Conservation (phyloP, 23 red algal genomes). For the Gracilaria gracilis region DNA sequence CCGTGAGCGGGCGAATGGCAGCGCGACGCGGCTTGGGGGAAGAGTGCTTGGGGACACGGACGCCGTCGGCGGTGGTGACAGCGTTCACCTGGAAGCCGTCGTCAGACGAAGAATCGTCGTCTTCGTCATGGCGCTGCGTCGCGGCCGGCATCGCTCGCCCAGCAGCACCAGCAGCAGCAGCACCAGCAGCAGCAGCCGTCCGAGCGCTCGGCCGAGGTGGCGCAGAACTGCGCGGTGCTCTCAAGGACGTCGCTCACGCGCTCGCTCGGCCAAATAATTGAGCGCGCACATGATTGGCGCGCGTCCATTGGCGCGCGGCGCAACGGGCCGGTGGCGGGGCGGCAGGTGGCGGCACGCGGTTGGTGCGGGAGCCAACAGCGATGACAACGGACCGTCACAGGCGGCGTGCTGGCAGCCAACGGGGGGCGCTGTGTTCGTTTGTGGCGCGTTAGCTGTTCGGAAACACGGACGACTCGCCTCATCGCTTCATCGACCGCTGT, state of each 20-base stretch:
- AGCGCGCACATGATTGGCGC: background rate
- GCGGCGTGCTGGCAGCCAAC: too few relatives aligned
- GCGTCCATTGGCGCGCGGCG: too few relatives aligned
- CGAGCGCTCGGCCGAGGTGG: too few relatives aligned
- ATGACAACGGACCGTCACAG: background rate
- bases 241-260: too few relatives aligned
- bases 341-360: background rate
- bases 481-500: too few relatives aligned
- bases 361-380: background rate
- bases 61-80: conserved; percentile 39
- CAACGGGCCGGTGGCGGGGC: background rate
- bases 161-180: too few relatives aligned
- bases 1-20: background rate
- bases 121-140: background rate
- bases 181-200: too few relatives aligned
- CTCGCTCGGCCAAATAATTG: background rate
- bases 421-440: too few relatives aligned
- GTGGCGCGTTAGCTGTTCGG: too few relatives aligned
- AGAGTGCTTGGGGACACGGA: background rate
- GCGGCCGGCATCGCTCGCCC: background rate
- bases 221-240: too few relatives aligned
- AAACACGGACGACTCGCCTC: too few relatives aligned
- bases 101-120: background rate
- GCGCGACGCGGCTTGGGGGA: background rate
- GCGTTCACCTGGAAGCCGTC: conserved; percentile 27